Evolutionary conservation across 2,329 filamentous ascomycete genomes (phyloP).

Genomic region (Penicillium sp.): DNA sequence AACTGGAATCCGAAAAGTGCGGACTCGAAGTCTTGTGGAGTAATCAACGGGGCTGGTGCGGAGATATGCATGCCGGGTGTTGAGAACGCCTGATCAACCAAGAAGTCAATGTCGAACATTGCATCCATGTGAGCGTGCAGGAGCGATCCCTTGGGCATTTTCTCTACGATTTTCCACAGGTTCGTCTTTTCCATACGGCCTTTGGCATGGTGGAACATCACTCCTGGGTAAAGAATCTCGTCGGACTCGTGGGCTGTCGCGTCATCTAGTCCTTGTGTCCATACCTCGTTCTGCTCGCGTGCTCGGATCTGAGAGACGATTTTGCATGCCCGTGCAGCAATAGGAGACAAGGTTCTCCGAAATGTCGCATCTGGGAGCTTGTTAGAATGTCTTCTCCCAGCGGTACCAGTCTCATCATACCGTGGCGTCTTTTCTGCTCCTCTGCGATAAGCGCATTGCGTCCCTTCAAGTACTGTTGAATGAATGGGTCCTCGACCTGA

Average conservation of each 20-base stretch:
- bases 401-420: conserved; percentile 44
- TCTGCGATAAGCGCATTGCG: conserved; percentile 73
- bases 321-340: conserved; percentile 72
- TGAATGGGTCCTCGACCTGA: conserved; percentile 66
- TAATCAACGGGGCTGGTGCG: conserved; percentile 59
- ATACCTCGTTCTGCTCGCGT: conserved; percentile 72
- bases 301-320: conserved; percentile 79
- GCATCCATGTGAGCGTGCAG: conserved; percentile 83
- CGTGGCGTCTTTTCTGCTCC: conserved; percentile 80
- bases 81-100: conserved; percentile 69
- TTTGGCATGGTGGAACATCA: conserved; percentile 90
- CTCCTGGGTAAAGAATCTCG: conserved; percentile 75
- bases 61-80: conserved; percentile 73
- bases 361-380: conserved; percentile 29
- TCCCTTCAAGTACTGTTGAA: conserved; percentile 77
- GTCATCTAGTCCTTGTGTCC: conserved; percentile 74
- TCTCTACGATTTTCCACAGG: conserved; percentile 79
- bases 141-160: conserved; percentile 77
- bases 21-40: conserved; percentile 53
- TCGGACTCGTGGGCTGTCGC: conserved; percentile 62
- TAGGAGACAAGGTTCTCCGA: conserved; percentile 65
- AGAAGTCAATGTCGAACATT: conserved; percentile 83
- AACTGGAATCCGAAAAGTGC: conserved; percentile 64
- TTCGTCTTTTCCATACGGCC: conserved; percentile 81
- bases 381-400: not conserved